Evolutionary conservation across 768 basidiomycete species (phyloP), one percentile per base, ranked within the genome.

Genomic region (Tylopilus intermedius): DNA sequence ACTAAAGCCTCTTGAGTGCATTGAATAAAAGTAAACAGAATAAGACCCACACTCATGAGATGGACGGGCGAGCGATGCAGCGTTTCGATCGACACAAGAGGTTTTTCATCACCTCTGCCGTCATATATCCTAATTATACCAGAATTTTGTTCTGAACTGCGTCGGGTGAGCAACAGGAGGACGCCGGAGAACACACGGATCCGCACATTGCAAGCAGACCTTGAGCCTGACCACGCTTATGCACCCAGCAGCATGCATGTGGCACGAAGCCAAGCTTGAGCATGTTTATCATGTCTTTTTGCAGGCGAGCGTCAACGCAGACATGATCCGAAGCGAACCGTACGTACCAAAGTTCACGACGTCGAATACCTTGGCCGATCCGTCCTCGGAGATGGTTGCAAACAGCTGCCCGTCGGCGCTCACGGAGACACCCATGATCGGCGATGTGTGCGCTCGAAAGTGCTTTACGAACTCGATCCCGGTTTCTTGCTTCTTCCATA

Each of bases 381-480:
- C 88, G 62, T 95, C 94, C 58, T 93, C 94, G 1, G 92, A 86
- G 2, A 97, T 79, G 26, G 86, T 95, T 2, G 95, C 95, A 68
- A 92, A 93, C 37, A 94, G 72, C 65, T 90, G 86, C 0, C 96
- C 96, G 65, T 99, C 94, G 41, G 86, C 85, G 62, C 92, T 94
- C 24, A 86, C 88, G 22, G 88, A 88, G 4, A 97, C 86, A 8
- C 80, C 83, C 4, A 83, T 74, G 24, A 98, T 79, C 8, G 90
- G 82, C 24, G 80, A 78, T 21, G 94, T 76, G 62, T 96, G 94
- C 1, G 96, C 93, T 43, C 96, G 86, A 68, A 95, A 99, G 59
- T 94, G 91, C 72, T 99, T 99, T 54, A 98, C 95, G 62, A 97
- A 98, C 72, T 98, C 96, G 63, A 99, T 93, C 4, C 94, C 95